phyloP scores from a whole-genome alignment of 495 filamentous ascomycete species.

The Aspergillus haitiensis region DNA sequence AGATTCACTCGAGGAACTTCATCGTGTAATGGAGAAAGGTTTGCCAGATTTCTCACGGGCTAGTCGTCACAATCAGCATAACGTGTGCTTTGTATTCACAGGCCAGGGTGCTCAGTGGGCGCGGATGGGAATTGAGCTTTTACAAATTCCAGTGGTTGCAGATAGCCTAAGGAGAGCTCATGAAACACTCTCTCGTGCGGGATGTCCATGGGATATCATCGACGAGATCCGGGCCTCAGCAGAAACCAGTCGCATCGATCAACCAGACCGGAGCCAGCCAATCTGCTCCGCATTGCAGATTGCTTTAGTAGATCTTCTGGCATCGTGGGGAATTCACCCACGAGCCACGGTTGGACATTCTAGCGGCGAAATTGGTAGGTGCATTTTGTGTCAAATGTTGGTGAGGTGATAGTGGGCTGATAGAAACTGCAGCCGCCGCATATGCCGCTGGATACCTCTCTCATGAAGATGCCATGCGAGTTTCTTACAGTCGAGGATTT shows the following conservation, averaged over 20 bases:
- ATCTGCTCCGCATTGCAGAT: no score
- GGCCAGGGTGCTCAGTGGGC: not conserved
- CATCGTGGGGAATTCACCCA: no score
- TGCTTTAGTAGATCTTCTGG: no score
- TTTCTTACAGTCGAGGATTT: constrained; percentile 56
- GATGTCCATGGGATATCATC: constrained; percentile 16
- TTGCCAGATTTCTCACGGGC: not conserved
- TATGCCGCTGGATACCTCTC: constrained; percentile 37
- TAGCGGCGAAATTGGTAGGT: constrained; percentile 34
- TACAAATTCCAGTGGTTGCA: not conserved
- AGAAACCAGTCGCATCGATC: no score
- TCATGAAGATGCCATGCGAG: constrained; percentile 40
- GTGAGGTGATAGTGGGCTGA: constrained; percentile 35
- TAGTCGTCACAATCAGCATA: not conserved
- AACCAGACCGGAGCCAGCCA: no score
- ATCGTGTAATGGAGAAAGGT: not conserved
- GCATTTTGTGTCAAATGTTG: constrained; percentile 43
- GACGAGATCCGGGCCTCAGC: not conserved
- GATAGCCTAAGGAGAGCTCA: no score
- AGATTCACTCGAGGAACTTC: not conserved
- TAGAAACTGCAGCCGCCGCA: constrained; percentile 24
- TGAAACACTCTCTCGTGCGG: constrained; percentile 9
- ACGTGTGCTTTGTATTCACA: not conserved
- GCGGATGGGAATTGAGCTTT: not conserved
- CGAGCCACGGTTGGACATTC: constrained; percentile 9